Base-by-base conservation (phyloP, 805 yeast genomes). In the Vanderwaltozyma verrucispora region DNA sequence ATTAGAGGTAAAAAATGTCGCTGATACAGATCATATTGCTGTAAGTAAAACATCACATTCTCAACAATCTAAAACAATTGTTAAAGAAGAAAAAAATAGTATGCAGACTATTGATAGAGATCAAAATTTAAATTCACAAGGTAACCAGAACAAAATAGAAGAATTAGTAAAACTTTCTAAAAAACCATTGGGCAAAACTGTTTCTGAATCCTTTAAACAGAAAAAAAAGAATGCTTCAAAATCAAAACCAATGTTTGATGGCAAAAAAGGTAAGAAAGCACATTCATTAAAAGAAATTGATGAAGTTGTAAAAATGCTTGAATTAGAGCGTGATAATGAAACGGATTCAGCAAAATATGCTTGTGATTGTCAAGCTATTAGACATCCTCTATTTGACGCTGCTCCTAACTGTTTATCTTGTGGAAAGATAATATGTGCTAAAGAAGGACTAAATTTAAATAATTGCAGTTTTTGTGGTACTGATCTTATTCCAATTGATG, bases 381-480 rank as follows among this genome's bases (percentile, higher is more conserved):
- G 82, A 42, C 98, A 92, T 53, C 95, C 96, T 3, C 62, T 92
- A 23, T 81, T 86, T 44, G 94, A 84, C 39, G 71, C 81, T 45
- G 92, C 94, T 2, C 97, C 98, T 1, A 92, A 92, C 55, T 92
- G 99, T 51, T 61, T 92, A 29, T 77, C 81, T 42, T 92, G 99
- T 57, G 99, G 99, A 10, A 84, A 87, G 57, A 84, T 92, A 30
- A 84, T 92, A 2, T 92, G 99, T 63, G 69, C 72, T 4, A 79
- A 78, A 48, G 97, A 92, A 53, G 97, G 97, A 0, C 39, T 59
- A 11, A 51, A 58, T 41, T 63, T 85, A 18, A 92, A 88, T 42
- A 92, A 92, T 3, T 92, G 99, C 53, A 71, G 92, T 2, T 81
- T 62, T 44, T 92, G 98, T 63, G 84, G 86, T 0, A 55, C 68